phyloP scores from a whole-genome alignment of 1,139 yeast genomes.

The Yamadazyma mexicana region DNA sequence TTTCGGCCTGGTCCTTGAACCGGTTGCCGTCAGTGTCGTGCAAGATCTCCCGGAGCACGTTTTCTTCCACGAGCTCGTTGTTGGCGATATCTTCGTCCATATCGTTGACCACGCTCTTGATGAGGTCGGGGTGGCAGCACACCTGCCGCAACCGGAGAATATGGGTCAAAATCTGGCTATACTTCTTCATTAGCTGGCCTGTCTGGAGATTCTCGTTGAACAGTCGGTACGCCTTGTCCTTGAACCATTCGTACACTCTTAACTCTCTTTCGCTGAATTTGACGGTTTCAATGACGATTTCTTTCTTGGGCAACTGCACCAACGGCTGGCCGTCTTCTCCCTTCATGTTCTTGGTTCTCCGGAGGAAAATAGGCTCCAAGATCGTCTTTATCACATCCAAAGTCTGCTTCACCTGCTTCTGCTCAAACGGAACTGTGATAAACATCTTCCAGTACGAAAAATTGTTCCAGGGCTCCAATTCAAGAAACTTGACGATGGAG shows the following conservation, averaged over 20 bases:
- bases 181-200: constrained; percentile 73
- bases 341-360: constrained; percentile 87
- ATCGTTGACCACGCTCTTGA: constrained; percentile 42
- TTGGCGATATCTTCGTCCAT: constrained; percentile 34
- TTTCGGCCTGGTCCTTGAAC: constrained; percentile 34
- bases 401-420: constrained; percentile 67
- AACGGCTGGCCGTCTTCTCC: constrained; percentile 71
- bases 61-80: constrained; percentile 20
- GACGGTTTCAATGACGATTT: constrained; percentile 66
- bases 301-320: constrained; percentile 77
- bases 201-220: constrained; percentile 61
- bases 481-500: constrained; percentile 71
- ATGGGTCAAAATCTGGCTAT: constrained; percentile 80
- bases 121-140: constrained; percentile 78
- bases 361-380: constrained; percentile 75
- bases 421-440: constrained; percentile 81
- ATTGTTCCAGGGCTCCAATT: constrained; percentile 87
- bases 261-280: constrained; percentile 67
- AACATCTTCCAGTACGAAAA: constrained; percentile 88
- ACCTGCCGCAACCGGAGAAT: constrained; percentile 82
- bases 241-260: constrained; percentile 67
- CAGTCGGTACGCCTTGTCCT: constrained; percentile 65
- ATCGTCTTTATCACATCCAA: constrained; percentile 82
- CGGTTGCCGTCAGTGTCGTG: constrained; percentile 25
- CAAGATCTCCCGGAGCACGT: constrained; percentile 18